A percentile compares a stretch with the other conserved stretches of the same genome.
Evolutionary conservation across 768 basidiomycete species (phyloP).

Genomic region (Psilocybe subaeruginosa): DNA sequence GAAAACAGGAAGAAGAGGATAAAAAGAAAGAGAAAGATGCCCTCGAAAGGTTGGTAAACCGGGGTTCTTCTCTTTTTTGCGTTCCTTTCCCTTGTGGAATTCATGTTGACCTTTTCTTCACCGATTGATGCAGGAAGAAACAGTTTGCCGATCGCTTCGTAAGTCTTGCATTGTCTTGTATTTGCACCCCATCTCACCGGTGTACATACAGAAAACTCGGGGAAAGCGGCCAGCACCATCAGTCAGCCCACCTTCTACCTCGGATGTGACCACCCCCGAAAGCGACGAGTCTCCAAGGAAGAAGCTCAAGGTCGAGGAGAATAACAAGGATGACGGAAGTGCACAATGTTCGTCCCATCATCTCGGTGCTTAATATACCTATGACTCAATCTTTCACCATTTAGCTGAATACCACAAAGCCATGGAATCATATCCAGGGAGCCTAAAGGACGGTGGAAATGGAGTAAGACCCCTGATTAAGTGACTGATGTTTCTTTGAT

Average conservation of each 20-base stretch:
- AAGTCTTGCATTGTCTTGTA: constrained; percentile 26
- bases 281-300: constrained; percentile 18
- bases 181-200: background rate
- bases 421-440: constrained; percentile 25
- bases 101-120: constrained; percentile 7
- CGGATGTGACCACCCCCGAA: constrained; percentile 11
- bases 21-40: constrained; percentile 56
- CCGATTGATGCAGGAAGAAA: constrained; percentile 47
- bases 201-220: constrained; percentile 49
- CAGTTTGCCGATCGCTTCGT: constrained; percentile 67
- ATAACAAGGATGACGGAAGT: constrained; percentile 6
- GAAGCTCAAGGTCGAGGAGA: constrained; percentile 17
- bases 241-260: constrained; percentile 23
- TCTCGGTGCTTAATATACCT: no score
- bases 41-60: constrained; percentile 44
- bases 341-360: constrained; percentile 17
- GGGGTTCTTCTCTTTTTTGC: constrained; percentile 3
- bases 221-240: constrained; percentile 56
- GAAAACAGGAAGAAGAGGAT: constrained; percentile 57
- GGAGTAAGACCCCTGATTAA: constrained; percentile 35
- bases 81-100: background rate
- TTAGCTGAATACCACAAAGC: constrained; percentile 29
- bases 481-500: constrained; percentile 16
- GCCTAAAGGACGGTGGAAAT: constrained; percentile 30
- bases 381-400: background rate